Evolutionary conservation across 2,329 filamentous ascomycete species (phyloP).

Genomic region (Paecilomyces fulvus): DNA sequence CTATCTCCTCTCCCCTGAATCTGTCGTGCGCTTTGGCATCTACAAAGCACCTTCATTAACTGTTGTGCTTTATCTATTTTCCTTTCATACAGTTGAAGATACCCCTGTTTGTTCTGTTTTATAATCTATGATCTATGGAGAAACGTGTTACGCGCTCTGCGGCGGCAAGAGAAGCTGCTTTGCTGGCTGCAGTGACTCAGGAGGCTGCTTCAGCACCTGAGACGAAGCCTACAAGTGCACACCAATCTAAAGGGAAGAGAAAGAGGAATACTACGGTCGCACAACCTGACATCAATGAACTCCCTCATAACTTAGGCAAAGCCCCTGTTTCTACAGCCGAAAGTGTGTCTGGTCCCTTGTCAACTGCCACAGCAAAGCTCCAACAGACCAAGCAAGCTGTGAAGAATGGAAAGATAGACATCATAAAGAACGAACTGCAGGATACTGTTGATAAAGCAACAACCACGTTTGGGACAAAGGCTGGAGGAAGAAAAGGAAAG

Average conservation of each 20-base stretch:
- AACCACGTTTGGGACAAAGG: slow-evolving; percentile 5
- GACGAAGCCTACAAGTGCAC: background rate
- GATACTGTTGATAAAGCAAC: slow-evolving; percentile 12
- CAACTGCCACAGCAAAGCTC: background rate
- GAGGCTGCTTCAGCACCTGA: slow-evolving; percentile 1
- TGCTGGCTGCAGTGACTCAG: slow-evolving; percentile 7
- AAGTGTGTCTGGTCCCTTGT: background rate
- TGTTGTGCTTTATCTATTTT: background rate
- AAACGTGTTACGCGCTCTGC: slow-evolving; percentile 20
- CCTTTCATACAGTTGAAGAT: background rate
- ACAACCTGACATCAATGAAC: slow-evolving; percentile 29
- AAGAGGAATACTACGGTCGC: slow-evolving; percentile 7
- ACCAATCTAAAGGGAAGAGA: slow-evolving; percentile 24
- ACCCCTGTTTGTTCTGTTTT: background rate
- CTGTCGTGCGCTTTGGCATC: background rate
- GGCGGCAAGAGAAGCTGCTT: slow-evolving; percentile 14
- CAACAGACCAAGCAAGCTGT: slow-evolving; percentile 4
- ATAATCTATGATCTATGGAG: slow-evolving; percentile 9
- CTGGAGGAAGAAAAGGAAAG: slow-evolving; percentile 8
- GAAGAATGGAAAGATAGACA: slow-evolving; percentile 4
- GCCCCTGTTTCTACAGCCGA: slow-evolving; percentile 6
- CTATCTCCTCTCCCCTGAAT: background rate
- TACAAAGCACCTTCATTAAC: background rate
- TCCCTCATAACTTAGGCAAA: slow-evolving; percentile 50
- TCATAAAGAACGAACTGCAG: slow-evolving; percentile 8